Base-by-base conservation (phyloP, 2,329 filamentous ascomycete genomes). In the Diplocarpon mali region DNA sequence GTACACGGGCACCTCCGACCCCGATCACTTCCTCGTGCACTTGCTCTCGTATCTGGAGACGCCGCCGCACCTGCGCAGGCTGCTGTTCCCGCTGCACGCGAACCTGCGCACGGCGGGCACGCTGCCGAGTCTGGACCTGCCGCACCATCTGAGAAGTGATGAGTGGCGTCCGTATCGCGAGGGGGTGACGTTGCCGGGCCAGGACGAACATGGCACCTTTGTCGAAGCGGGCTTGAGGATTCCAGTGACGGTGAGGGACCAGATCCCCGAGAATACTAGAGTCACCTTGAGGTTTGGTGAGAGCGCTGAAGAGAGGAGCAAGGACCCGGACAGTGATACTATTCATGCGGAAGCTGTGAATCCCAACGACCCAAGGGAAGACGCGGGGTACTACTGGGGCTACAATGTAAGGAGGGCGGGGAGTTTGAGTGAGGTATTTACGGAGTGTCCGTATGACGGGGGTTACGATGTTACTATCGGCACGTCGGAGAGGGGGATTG, bases 321-420 rank as follows among this genome's bases (percentile, higher is more conserved):
- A 51, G 30, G 48, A 58, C 44, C 13, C 35, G 11, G 51, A 48
- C 13, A 46, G 24, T 13, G 38, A 51, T 6, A 40, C 50, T 1
- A 63, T 62, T 27, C 35, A 43, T 2, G 78, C 75, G 1, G 72
- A 79, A 43, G 75, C 80, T 13, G 80, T 90, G 2, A 70, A 80
- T 30, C 83, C 85, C 0, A 69, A 74, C 20, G 67, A 72, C 2
- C 87, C 87, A 1, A 74, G 86, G 46, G 81, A 83, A 42, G 78
- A 88, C 51, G 76, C 70, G 1, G 87, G 87, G 0, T 92, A 87
- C 64, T 93, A 89, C 65, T 94, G 87, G 86, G 87, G 87, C 37
- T 94, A 83, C 62, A 72, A 68, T 8, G 77, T 88, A 3, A 76
- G 87, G 20, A 76, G 72, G 49, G 80, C 80, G 30, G 57, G 64